Percentiles rank a stretch among this genome's conserved stretches.
Conservation (phyloP, 768 basidiomycete species). For the Mycena pura region DNA sequence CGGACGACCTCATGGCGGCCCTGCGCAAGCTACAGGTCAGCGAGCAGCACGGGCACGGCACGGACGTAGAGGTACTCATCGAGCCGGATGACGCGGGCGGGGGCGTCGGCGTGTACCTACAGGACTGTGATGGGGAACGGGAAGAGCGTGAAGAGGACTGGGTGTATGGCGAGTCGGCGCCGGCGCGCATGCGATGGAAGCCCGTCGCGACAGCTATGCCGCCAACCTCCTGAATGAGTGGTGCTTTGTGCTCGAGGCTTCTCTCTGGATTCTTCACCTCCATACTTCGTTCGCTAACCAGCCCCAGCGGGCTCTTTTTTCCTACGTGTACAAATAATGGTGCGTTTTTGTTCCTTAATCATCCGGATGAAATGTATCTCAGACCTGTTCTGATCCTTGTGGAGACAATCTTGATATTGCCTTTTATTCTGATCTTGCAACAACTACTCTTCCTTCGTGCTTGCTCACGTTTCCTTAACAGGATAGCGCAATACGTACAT, state of each 20-base stretch:
- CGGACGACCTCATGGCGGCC: constrained; percentile 20
- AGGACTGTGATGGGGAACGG: constrained; percentile 64
- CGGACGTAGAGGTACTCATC: constrained; percentile 62
- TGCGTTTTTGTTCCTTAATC: neutral
- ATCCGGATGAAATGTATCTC: constrained; percentile 24
- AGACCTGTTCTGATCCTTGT: constrained; percentile 27
- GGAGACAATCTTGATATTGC: constrained; percentile 25
- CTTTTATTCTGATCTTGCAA: constrained; percentile 23
- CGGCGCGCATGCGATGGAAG: constrained; percentile 58
- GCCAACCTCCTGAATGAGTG: too few relatives aligned
- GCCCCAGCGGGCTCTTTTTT: too few relatives aligned
- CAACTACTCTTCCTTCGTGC: too few relatives aligned
- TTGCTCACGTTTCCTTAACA: too few relatives aligned
- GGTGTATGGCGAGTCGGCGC: too few relatives aligned
- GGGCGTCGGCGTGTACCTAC: constrained; percentile 81
- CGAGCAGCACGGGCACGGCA: constrained; percentile 47
- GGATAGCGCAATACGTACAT: too few relatives aligned
- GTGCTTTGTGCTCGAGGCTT: too few relatives aligned
- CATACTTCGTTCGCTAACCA: too few relatives aligned
- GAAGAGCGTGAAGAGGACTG: constrained; percentile 53
- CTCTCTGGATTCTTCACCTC: too few relatives aligned
- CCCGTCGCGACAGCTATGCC: constrained; percentile 69
- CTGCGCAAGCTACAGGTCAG: constrained; percentile 55
- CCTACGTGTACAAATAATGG: constrained; percentile 16
- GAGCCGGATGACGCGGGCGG: constrained; percentile 67